Base-by-base conservation (phyloP, 139 green algal genomes). In the Chlamydomonas sp. region DNA sequence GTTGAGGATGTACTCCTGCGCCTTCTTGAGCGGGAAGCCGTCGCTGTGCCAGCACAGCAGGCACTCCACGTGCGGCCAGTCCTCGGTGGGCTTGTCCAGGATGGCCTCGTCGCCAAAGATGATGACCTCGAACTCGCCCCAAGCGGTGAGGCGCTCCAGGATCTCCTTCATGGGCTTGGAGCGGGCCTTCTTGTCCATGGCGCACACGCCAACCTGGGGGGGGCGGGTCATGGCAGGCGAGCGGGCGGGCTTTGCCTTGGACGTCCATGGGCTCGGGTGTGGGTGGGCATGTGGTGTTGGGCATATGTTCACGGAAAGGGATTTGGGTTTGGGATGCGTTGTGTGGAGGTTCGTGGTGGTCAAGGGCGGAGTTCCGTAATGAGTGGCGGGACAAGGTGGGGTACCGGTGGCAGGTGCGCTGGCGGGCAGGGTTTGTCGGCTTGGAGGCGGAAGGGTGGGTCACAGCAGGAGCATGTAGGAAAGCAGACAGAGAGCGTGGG, bases 101-200 rank as follows among this genome's bases (percentile, higher is more conserved):
- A 99, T 99, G 67, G 91, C 77, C 17, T 92, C 83, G 74, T 90
- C 83, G 3, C 95, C 96, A 91, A 99, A 99, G 17, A 95, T 89
- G 1, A 97, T 77, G 18, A 99, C 92, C 77, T 99, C 95, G 90
- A 99, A 99, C 87, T 99, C 97, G n/a, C 96, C 95, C 75, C 94
- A 96, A 8, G 89, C 84, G 12, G 89, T 86, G 20, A 99, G 90
- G 7, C 97, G 94, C 31, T 97, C 86, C 18, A 98, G 74, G 14
- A 99, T 99, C 49, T 97, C 92, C 6, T 85, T 87, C 97, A 99
- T 99, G 5, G 97, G 97, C 88, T 98, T 97, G n/a, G 93, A 97
- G 31, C 84, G 82, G 0, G 96, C 94, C 91, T 99, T 99, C 80
- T 98, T 98, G 91, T 98, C 95, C 97, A 99, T 99, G 31, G 97